Percentiles rank a stretch among this genome's conserved stretches.
Evolutionary conservation across 2,329 filamentous ascomycete genomes (phyloP).

Genomic region (Penicillium hordei): DNA sequence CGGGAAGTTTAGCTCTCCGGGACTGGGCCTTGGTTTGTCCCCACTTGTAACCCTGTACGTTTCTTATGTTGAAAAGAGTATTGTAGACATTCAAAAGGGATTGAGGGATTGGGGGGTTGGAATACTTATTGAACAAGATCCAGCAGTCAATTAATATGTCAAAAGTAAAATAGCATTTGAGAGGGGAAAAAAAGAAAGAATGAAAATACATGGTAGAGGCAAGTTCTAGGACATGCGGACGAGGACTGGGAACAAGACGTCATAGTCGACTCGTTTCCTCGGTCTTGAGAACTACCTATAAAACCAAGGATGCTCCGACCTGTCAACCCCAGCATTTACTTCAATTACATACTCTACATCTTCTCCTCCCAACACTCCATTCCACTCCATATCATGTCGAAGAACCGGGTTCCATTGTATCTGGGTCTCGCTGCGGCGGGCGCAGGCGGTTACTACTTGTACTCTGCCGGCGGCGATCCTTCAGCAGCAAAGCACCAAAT

Average conservation of each 20-base stretch:
- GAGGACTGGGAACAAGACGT: conserved; percentile 15
- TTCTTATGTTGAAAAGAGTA: not conserved
- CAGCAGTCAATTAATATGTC: not conserved
- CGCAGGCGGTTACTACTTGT: conserved; percentile 86
- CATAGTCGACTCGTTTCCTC: conserved; percentile 16
- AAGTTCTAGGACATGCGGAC: not conserved
- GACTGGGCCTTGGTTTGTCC: not conserved
- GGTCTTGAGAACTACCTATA: conserved; percentile 4
- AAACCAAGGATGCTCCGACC: conserved; percentile 6
- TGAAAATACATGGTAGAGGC: not conserved
- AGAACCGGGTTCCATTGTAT: conserved; percentile 38
- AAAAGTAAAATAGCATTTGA: no score
- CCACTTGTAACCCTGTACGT: not conserved
- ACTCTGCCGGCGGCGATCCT: conserved; percentile 76
- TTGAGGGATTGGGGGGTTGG: not conserved
- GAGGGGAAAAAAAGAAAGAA: not conserved
- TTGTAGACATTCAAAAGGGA: not conserved
- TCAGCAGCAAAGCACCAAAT: conserved; percentile 82
- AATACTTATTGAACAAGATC: not conserved
- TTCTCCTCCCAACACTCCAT: not conserved
- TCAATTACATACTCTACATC: not conserved
- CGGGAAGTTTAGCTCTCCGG: conserved; percentile 2
- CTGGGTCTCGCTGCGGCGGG: conserved; percentile 61
- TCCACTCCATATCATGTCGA: conserved; percentile 30
- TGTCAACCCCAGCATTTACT: not conserved